Evolutionary conservation across 192 early-diverging fungal species (phyloP), one percentile per base, ranked within the genome.

Genomic region (Umbelopsis sp.): DNA sequence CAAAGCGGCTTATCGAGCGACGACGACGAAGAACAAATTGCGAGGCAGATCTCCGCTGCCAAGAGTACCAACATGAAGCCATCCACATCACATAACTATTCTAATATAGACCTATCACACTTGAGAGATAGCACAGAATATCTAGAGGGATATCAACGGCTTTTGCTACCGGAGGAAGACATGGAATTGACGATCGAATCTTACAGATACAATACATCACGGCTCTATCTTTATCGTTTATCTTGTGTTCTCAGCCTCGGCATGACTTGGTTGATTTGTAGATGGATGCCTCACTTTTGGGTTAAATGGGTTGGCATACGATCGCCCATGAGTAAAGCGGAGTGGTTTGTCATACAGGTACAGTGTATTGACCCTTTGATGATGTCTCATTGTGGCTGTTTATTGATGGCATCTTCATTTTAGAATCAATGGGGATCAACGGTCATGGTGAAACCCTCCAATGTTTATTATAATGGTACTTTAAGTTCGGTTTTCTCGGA

Each of bases 231-330:
- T 7, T 97, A 93, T 77, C 78, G 87, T 65, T 10, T 91, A 7
- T 43, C 90, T 4, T 92, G 88, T 24, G 16, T 93, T 36, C 69
- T 91, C 50, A 86, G 94, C 3, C 73, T 83, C 3, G 96, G 96
- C 5, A 73, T 91, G 10, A 72, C 91, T 2, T 95, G 88, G 65
- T 79, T 98, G 20, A 51, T 96, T 12, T 91, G 88, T 53, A 90
- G 95, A 34, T 98, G 97, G 96, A 75, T 97, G 43, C 93, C 95
- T 62, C 75, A 74, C 22, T 85, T 90, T 81, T 91, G 88, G 75
- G 85, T 97, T 34, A 70, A 73, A 56, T 88, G 92, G 84, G 90
- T 91, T 0, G 91, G 91, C n/a, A 49, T 43, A 14, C 77, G 71
- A 2, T 90, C 83, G 34, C 79, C 86, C n/a, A 83, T 98, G 54